Evolutionary conservation across 1,284 basidiomycete genomes (phyloP), one percentile per base, ranked within the genome.

Genomic region (Mycosarcoma mackinlayi): DNA sequence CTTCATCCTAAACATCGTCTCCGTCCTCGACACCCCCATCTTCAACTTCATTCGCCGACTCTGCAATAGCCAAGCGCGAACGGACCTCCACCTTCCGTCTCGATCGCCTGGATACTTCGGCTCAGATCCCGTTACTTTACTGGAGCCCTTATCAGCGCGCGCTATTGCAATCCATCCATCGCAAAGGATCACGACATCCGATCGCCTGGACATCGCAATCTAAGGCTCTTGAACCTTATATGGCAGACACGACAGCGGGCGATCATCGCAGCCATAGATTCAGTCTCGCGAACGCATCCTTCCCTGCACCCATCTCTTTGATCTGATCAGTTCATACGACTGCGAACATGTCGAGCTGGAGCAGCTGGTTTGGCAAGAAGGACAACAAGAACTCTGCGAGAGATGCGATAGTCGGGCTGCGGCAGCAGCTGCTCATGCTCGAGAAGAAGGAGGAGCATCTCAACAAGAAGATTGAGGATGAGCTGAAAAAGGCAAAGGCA

Each of bases 361-460:
- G 76, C 27, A 78, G 72, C 31, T 66, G 80, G 39, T 71, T 77
- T 42, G 81, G 81, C 39, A 78, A 79, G 60, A 75, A 77, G 58
- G 73, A 80, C 35, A 80, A 79, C 68, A 74, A 79, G 51, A 75
- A 77, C 51, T 66, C 77, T 42, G 83, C 84, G 7, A 73, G 84
- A 33, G 84, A 85, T 53, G 83, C 84, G 51, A 85, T 85, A 69
- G 83, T 85, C 24, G 84, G 84, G 27, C 72, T 85, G 48, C 75
- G 75, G 66, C 81, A 70, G 42, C 84, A 85, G 78, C 76, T 85
- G 47, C 89, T 94, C 84, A 91, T 97, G 89, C 90, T 98, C 75
- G 94, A 98, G 88, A 99, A 98, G 92, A 97, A 97, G 87, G 96
- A 98, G 86, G 94, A 98, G 84, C 87, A 92, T 84, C 86, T 98